A percentile compares a stretch with the other conserved stretches of the same genome.
These are phyloP conservation scores for Ogataea saltuana DNA, from an alignment of 805 yeast genomes.

Conservation along the genomic window DNA sequence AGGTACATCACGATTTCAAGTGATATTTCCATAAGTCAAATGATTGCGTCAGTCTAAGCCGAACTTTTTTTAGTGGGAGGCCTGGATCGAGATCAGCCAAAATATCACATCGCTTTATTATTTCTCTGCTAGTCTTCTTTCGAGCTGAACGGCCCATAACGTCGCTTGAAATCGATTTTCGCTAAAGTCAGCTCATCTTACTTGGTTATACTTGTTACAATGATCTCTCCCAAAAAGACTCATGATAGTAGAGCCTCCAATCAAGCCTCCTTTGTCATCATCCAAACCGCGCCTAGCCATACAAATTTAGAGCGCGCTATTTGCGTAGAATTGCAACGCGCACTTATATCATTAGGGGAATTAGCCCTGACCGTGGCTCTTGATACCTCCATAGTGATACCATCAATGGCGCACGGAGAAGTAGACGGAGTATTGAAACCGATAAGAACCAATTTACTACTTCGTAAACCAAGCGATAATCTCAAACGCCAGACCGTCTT, in stretches of 20 bases:
- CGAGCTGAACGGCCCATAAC: too few species aligned
- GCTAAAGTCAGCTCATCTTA: conserved; percentile 15
- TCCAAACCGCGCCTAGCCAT: conserved; percentile 14
- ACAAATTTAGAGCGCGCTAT: conserved; percentile 10
- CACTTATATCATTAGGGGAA: conserved; percentile 12
- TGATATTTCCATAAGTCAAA: too few species aligned
- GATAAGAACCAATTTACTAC: conserved; percentile 37
- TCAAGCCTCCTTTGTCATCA: conserved; percentile 13
- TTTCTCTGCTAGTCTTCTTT: too few species aligned
- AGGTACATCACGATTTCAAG: too few species aligned
- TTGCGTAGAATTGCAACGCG: conserved; percentile 15
- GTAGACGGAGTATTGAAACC: conserved; percentile 40
- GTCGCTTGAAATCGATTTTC: conserved; percentile 10
- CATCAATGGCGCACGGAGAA: conserved; percentile 1
- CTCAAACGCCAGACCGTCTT: conserved; percentile 44
- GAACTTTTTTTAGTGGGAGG: too few species aligned
- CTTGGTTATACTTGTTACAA: conserved; percentile 12
- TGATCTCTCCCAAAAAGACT: conserved; percentile 9
- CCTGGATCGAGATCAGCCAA: too few species aligned
- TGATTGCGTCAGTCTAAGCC: too few species aligned
- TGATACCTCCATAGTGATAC: neutral
- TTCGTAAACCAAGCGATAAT: conserved; percentile 39
- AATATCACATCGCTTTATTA: too few species aligned
- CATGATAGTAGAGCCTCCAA: conserved; percentile 15
- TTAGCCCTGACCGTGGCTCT: conserved; percentile 5